These are phyloP conservation scores for Chytriomyces confervae DNA, from an alignment of 192 early-diverging fungal species.

Conservation along the genomic window DNA sequence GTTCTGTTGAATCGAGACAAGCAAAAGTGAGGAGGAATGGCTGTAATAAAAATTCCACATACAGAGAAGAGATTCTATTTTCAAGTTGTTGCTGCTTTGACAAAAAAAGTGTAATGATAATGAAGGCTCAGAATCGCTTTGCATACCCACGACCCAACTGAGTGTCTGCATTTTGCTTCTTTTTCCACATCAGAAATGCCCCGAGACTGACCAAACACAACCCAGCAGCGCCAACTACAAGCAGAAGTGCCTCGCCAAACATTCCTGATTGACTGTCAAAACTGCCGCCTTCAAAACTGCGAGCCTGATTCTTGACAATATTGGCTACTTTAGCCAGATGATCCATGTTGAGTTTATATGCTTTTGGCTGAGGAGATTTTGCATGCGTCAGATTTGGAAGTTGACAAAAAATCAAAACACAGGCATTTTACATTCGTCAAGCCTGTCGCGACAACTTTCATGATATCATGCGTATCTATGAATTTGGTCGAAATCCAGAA, in stretches of 20 bases:
- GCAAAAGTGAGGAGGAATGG: conserved; percentile 25
- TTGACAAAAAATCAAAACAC: neutral
- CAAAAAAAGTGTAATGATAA: neutral
- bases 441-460: neutral
- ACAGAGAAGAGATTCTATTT: no score
- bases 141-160: no score
- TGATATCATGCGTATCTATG: neutral
- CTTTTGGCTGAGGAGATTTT: neutral
- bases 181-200: neutral
- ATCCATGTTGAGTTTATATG: neutral
- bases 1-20: conserved; percentile 46
- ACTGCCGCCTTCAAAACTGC: neutral
- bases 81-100: neutral
- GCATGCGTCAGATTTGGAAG: neutral
- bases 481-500: no score
- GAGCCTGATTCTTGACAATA: neutral
- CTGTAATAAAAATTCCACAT: no score
- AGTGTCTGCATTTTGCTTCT: neutral
- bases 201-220: conserved; percentile 5
- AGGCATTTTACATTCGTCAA: neutral
- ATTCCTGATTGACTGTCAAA: neutral
- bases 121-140: no score
- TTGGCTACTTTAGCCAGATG: neutral
- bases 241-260: neutral
- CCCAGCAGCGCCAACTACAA: conserved; percentile 2